Percentiles rank a stretch among this genome's conserved stretches.
phyloP scores from a whole-genome alignment of 2,329 filamentous ascomycete genomes.

The Fusarium sp. region DNA sequence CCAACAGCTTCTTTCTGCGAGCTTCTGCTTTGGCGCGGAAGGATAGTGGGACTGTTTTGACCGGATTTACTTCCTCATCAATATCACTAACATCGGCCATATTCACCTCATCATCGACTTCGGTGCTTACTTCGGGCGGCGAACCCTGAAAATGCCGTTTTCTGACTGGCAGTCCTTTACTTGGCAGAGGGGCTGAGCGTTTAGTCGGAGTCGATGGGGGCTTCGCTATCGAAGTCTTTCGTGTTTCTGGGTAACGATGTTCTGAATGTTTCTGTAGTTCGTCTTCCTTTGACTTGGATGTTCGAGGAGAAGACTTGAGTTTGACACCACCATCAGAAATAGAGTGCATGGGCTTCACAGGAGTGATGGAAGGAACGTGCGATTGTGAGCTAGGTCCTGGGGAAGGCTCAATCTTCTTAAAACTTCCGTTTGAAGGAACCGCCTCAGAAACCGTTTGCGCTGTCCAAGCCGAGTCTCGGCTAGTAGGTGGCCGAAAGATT shows the following conservation, averaged over 20 bases:
- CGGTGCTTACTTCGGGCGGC: neutral
- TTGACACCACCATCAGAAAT: neutral
- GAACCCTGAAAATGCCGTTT: neutral
- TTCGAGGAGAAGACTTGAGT: neutral
- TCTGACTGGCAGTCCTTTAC: slow-evolving; percentile 2
- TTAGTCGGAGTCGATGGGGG: slow-evolving; percentile 8
- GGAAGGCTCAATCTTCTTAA: neutral
- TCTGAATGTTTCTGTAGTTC: slow-evolving; percentile 3
- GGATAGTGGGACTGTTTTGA: slow-evolving; percentile 3
- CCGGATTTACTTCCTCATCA: slow-evolving; percentile 3
- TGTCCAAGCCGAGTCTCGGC: neutral
- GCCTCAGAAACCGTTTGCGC: neutral
- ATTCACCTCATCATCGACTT: slow-evolving; percentile 22
- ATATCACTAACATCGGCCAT: slow-evolving; percentile 21
- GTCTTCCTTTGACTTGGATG: neutral
- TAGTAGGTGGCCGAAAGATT: neutral
- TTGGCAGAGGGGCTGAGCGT: neutral
- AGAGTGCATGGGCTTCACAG: neutral
- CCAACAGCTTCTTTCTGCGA: slow-evolving; percentile 15
- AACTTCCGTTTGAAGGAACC: neutral
- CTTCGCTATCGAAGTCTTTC: slow-evolving; percentile 1
- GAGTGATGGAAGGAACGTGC: neutral
- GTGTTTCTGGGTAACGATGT: neutral
- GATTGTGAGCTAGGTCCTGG: neutral
- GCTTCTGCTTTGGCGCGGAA: slow-evolving; percentile 19